Evolutionary conservation across 345 rosid genomes (phyloP), one percentile per base, ranked within the genome.

Genomic region (Syzygium jambos): DNA sequence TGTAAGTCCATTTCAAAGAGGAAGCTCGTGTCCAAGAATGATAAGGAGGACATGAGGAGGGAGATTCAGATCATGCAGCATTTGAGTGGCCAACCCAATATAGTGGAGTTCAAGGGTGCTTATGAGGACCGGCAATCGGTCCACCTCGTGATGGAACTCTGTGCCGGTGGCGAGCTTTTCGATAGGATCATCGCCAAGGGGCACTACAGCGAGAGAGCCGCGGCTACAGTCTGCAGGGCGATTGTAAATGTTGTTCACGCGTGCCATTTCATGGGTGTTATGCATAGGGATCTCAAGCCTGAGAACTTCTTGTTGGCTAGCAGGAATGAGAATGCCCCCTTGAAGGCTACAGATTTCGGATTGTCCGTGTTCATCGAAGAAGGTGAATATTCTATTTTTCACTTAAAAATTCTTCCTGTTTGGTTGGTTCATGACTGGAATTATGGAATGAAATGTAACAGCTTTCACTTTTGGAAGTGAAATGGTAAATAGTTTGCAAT

Each of bases 1-100:
- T 97, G 99, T 91, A 96, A 95, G 89, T 95, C 99, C 29, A 95
- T 96, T 51, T 93, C 97, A 49, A 95, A 95, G 94, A 93, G 95
- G 89, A 97, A 95, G 86, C 89, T 97, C 21, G 92, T 90, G 54
- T 93, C 87, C 19, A 95, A 93, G 90, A 91, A 90, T 30, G 98
- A 97, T 84, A 95, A 88, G 85, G 99, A 97, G 27, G 98, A 95
- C 87, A 92, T 95, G 89, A 94, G 85, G 90, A 94, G 96, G 86
- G 99, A 97, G 97, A 87, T 97, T 84, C 97, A 92, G 89, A 97
- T 97, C 77, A 96, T 96, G 99, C 98, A 97, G 95, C 99, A 96
- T 87, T 89, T 97, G 93, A 94, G 96, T 90, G 99, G 98, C 19
- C 99, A 97, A 89, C 98, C 98, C 25, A 97, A 94, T 46, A 94